These are phyloP conservation scores for Cladophialophora bantiana DNA, from an alignment of 2,329 filamentous ascomycete species.

Conservation along the genomic window DNA sequence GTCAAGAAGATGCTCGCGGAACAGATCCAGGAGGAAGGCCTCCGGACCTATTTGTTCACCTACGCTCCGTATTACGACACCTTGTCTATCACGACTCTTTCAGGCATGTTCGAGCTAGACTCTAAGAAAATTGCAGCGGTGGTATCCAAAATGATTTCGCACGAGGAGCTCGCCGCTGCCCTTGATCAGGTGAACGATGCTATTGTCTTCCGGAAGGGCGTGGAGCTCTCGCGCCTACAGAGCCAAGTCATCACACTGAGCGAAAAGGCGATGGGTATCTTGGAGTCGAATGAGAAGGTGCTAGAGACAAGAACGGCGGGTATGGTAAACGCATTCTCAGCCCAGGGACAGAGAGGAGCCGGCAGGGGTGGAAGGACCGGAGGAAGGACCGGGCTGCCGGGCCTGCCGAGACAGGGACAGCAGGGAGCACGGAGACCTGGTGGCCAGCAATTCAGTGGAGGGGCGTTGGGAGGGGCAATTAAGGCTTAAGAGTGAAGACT, in stretches of 20 bases:
- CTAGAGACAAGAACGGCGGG: slow-evolving; percentile 97
- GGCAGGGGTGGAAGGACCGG: slow-evolving; percentile 66
- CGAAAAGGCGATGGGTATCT: slow-evolving; percentile 94
- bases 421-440: slow-evolving; percentile 52
- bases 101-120: slow-evolving; percentile 93
- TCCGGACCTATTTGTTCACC: slow-evolving; percentile 98
- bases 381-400: slow-evolving; percentile 41
- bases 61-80: slow-evolving; percentile 99
- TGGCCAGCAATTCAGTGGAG: slow-evolving; percentile 58
- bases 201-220: slow-evolving; percentile 99
- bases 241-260: slow-evolving; percentile 91
- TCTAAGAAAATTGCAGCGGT: slow-evolving; percentile 91
- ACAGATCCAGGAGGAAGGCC: slow-evolving; percentile 98
- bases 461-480: slow-evolving; percentile 59
- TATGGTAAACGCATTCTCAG: slow-evolving; percentile 92
- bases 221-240: slow-evolving; percentile 94
- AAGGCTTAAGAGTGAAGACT: slow-evolving; percentile 51
- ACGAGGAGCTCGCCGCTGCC: slow-evolving; percentile 95
- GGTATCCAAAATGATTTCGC: slow-evolving; percentile 99
- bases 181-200: slow-evolving; percentile 97
- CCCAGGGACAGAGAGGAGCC: slow-evolving; percentile 78
- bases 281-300: slow-evolving; percentile 96
- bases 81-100: slow-evolving; percentile 81
- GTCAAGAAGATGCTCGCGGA: slow-evolving; percentile 97
- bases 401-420: slow-evolving; percentile 27